Evolutionary conservation across 306 rosid genomes (phyloP), one percentile per base, ranked within the genome.

Genomic region (Crotalaria pallida): DNA sequence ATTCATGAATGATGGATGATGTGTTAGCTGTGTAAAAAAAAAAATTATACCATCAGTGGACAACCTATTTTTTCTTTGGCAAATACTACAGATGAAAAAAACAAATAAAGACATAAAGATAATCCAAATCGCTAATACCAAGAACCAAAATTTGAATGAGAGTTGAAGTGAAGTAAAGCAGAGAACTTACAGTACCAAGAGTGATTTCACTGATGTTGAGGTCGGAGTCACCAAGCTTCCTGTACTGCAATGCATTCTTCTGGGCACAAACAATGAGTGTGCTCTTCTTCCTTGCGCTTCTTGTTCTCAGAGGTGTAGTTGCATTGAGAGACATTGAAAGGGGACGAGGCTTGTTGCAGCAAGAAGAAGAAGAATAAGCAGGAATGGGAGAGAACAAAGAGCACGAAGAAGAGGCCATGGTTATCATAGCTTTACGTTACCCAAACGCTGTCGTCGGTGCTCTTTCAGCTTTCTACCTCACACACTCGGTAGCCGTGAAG

Each of bases 221-320:
- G 89, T 94, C 95, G 19, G 97, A 94, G 36, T 94, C 95, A 8
- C 97, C 97, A 7, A 94, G 86, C 21, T 83, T 94, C 58, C 87
- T 60, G 75, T 78, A 87, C 82, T 87, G 80, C 73, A 90, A 72
- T 9, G 84, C 72, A 10, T 60, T 74, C 16, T 75, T 74, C 23
- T 68, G 76, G 18, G 92, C 85, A 29, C 67, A 75, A 38, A 82
- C 34, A n/a, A n/a, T n/a, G 41, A 66, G 23, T 2, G 73, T 16
- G 69, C 80, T 44, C n/a, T 36, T 49, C 18, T 47, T 66, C 3
- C 43, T 10, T 24, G 36, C 64, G 65, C 56, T 61, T 65, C 58
- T 47, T 64, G 8, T 74, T 47, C 3, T 16, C 58, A 52, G 26
- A 18, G 71, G 45, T 49, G 63, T 6, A 43, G 58, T 11, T 9